Evolutionary conservation across 805 yeast genomes (phyloP).

Genomic region (Spathaspora arborariae): DNA sequence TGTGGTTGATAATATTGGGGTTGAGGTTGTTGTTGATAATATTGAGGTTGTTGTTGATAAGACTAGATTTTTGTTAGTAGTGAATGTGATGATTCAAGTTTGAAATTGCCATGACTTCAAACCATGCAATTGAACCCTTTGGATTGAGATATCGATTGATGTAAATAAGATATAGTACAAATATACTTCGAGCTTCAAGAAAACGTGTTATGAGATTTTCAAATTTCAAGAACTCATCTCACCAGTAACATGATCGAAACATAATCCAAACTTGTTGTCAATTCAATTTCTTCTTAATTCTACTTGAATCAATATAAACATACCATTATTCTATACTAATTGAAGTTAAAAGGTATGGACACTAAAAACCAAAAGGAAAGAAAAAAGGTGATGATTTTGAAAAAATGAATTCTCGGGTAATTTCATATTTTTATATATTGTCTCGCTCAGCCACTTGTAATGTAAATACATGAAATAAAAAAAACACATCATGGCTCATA

Average conservation of each 20-base stretch:
- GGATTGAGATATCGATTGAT: not conserved
- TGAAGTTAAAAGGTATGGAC: not conserved
- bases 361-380: not conserved
- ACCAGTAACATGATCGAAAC: no score
- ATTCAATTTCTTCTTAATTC: no score
- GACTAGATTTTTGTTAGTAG: slow-evolving; percentile 11
- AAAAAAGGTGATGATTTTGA: not conserved
- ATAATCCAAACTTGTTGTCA: no score
- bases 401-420: not conserved
- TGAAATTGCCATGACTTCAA: not conserved
- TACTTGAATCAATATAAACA: no score
- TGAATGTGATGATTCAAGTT: not conserved
- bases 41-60: slow-evolving; percentile 19
- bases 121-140: not conserved
- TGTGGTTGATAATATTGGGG: slow-evolving; percentile 32
- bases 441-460: not conserved
- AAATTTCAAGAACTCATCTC: no score
- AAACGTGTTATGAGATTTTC: no score
- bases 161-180: no score
- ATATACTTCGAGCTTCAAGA: no score
- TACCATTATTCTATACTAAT: not conserved
- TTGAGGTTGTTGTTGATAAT: slow-evolving; percentile 30
- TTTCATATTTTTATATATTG: not conserved
- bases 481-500: not conserved
- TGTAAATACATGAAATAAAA: not conserved